These are phyloP conservation scores for Talaromyces verruculosus DNA, from an alignment of 2,329 filamentous ascomycete species.

Conservation along the genomic window DNA sequence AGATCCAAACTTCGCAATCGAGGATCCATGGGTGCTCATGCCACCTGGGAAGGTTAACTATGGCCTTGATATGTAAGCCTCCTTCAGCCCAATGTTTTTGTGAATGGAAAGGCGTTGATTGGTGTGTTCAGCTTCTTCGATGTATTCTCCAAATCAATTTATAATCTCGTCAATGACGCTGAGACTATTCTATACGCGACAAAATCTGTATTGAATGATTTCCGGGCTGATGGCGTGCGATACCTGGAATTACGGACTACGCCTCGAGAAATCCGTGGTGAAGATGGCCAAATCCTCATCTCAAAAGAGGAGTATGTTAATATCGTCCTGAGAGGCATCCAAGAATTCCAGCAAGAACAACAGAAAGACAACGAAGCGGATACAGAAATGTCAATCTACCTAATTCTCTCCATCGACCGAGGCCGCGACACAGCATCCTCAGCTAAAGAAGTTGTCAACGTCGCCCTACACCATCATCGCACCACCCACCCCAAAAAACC, in stretches of 20 bases:
- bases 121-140: constrained; percentile 65
- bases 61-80: constrained; percentile 63
- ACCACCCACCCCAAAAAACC: constrained; percentile 37
- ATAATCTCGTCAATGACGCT: constrained; percentile 67
- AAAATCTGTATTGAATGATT: constrained; percentile 63
- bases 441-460: constrained; percentile 62
- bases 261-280: constrained; percentile 60
- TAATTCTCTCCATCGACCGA: constrained; percentile 76
- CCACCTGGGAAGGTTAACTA: constrained; percentile 70
- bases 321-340: constrained; percentile 65
- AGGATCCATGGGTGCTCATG: constrained; percentile 69
- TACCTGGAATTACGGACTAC: constrained; percentile 82
- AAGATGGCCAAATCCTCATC: constrained; percentile 43
- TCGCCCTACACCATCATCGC: constrained; percentile 61
- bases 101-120: neutral
- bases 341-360: constrained; percentile 46
- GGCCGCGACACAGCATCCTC: constrained; percentile 55
- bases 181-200: constrained; percentile 63
- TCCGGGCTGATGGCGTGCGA: constrained; percentile 67
- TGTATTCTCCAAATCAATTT: constrained; percentile 76
- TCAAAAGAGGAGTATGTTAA: constrained; percentile 65
- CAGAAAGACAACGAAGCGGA: neutral
- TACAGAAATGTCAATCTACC: constrained; percentile 56
- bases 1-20: constrained; percentile 54
- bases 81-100: too few species aligned